A percentile compares a stretch with the other conserved stretches of the same genome.
These are phyloP conservation scores for Paramecium sonneborni DNA, from an alignment of 73 alveolate genomes.

Conservation along the genomic window DNA sequence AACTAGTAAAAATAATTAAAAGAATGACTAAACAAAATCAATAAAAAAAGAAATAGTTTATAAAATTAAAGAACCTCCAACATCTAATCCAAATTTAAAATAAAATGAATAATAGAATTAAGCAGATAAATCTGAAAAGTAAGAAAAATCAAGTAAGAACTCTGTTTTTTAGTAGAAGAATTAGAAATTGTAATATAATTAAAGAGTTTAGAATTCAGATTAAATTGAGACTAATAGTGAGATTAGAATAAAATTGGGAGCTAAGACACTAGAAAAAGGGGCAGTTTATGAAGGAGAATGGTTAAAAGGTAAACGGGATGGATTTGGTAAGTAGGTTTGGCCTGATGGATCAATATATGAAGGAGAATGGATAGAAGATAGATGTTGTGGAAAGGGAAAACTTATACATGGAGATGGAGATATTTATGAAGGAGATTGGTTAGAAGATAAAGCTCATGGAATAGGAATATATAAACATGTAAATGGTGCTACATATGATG, in stretches of 20 bases:
- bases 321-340: constrained; percentile 77
- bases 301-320: constrained; percentile 73
- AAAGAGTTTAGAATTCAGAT: not conserved
- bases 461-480: constrained; percentile 71
- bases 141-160: not conserved
- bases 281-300: constrained; percentile 76
- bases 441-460: constrained; percentile 78
- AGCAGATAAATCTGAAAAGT: not conserved
- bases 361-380: constrained; percentile 77
- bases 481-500: constrained; percentile 77
- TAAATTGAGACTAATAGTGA: not conserved
- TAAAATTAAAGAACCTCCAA: not conserved
- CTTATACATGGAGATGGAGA: constrained; percentile 77
- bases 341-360: constrained; percentile 80
- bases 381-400: constrained; percentile 77
- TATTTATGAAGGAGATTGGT: constrained; percentile 75
- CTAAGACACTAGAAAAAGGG: not conserved
- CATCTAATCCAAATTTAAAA: not conserved
- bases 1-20: not conserved
- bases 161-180: not conserved
- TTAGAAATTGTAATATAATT: not conserved
- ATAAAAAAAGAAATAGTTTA: not conserved
- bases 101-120: not conserved
- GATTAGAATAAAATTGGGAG: not conserved
- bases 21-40: not conserved